Evolutionary conservation across 305 asterid species (phyloP).

Genomic region (Striga hermonthica): DNA sequence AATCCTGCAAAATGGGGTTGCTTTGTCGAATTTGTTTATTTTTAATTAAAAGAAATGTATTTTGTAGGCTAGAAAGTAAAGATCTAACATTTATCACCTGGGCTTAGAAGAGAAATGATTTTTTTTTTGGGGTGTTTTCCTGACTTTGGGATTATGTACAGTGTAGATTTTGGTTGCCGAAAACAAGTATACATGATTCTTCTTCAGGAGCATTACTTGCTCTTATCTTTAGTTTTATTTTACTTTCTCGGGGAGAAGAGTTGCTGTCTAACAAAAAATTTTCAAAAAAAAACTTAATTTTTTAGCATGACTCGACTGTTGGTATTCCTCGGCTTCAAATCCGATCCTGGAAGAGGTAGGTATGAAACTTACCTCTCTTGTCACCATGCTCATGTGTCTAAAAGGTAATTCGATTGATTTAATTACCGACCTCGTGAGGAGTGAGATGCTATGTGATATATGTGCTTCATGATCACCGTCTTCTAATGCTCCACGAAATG

Average conservation of each 20-base stretch:
- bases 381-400: constrained; percentile 15
- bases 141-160: constrained; percentile 53
- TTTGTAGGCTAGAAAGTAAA: constrained; percentile 55
- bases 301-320: constrained; percentile 18
- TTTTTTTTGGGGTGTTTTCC: constrained; percentile 40
- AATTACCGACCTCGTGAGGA: constrained; percentile 14
- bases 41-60: constrained; percentile 43
- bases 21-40: constrained; percentile 46
- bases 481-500: constrained; percentile 16
- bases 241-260: constrained; percentile 17
- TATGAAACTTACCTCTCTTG: constrained; percentile 20
- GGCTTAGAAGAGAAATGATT: constrained; percentile 50
- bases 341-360: constrained; percentile 32
- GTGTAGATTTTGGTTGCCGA: constrained; percentile 49
- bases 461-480: constrained; percentile 13
- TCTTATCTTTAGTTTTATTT: constrained; percentile 25
- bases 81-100: constrained; percentile 53
- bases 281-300: constrained; percentile 8
- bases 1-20: constrained; percentile 40
- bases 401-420: constrained; percentile 26
- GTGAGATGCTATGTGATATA: constrained; percentile 26
- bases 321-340: constrained; percentile 15
- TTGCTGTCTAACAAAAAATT: background rate
- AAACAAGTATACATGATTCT: constrained; percentile 45
- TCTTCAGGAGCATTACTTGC: constrained; percentile 31